These are phyloP conservation scores for Trichoderma asperelloides DNA, from an alignment of 495 filamentous ascomycete species.

Conservation along the genomic window DNA sequence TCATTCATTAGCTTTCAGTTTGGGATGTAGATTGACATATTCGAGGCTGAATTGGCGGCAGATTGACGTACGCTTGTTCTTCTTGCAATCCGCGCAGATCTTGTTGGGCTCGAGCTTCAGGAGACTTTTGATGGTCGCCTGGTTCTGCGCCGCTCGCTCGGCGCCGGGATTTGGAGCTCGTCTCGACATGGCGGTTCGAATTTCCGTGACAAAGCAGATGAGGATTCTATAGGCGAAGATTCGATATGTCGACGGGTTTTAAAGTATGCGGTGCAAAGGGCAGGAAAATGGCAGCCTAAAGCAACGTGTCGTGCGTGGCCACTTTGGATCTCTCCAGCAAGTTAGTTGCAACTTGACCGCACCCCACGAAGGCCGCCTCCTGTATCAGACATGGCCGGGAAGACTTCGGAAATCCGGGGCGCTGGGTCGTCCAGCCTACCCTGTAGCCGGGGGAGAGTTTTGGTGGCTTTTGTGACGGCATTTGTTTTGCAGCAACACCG, in stretches of 20 bases:
- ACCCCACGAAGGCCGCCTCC: conserved; percentile 6
- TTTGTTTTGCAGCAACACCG: background rate
- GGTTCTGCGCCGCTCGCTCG: conserved; percentile 80
- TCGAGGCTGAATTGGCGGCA: background rate
- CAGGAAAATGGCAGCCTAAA: background rate
- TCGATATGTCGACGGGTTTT: background rate
- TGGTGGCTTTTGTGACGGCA: background rate
- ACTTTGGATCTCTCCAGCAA: background rate
- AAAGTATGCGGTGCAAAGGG: background rate
- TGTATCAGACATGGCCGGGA: conserved; percentile 3
- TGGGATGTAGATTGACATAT: background rate
- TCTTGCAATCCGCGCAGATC: conserved; percentile 95
- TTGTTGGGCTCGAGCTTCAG: conserved; percentile 92
- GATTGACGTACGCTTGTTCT: conserved; percentile 76
- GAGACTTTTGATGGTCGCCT: conserved; percentile 80
- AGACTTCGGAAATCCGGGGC: background rate
- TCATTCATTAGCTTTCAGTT: background rate
- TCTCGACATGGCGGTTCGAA: conserved; percentile 66
- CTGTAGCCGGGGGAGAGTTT: background rate
- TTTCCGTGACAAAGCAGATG: background rate
- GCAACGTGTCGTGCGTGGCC: background rate
- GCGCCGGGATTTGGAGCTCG: conserved; percentile 66
- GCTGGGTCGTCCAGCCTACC: background rate
- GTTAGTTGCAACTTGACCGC: conserved; percentile 2
- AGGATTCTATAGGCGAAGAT: background rate